Conservation (phyloP, 352 stramenopile species). For the Globisporangium alternatum region DNA sequence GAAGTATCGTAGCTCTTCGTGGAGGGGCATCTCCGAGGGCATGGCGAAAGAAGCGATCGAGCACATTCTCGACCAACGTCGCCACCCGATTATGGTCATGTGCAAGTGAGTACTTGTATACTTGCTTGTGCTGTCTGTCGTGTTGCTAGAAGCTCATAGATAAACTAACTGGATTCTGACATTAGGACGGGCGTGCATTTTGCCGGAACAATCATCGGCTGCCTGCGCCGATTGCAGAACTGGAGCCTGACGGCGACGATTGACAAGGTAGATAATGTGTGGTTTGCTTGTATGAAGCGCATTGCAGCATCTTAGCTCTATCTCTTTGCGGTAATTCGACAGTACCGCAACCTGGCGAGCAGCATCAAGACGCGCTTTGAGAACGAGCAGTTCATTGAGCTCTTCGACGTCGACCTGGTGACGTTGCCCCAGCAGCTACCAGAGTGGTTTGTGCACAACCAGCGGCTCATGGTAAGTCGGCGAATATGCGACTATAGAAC, state of each 20-base stretch:
- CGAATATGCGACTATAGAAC: neutral
- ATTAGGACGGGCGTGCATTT: slow-evolving; percentile 70
- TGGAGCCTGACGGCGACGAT: slow-evolving; percentile 87
- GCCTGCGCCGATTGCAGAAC: slow-evolving; percentile 77
- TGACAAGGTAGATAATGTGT: slow-evolving; percentile 57
- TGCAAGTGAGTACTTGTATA: slow-evolving; percentile 65
- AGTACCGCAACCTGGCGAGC: slow-evolving; percentile 86
- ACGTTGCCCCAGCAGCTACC: slow-evolving; percentile 68
- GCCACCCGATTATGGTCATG: slow-evolving; percentile 83
- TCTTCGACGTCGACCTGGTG: slow-evolving; percentile 61
- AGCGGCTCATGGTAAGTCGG: slow-evolving; percentile 59
- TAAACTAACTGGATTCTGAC: neutral
- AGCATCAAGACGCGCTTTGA: slow-evolving; percentile 86
- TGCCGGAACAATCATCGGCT: slow-evolving; percentile 78
- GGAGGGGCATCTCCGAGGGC: slow-evolving; percentile 77
- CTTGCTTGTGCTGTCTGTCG: neutral
- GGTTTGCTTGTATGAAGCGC: neutral
- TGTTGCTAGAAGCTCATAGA: neutral
- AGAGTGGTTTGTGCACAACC: slow-evolving; percentile 79
- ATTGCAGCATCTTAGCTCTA: neutral
- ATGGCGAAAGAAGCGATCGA: slow-evolving; percentile 87
- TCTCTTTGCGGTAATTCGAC: neutral
- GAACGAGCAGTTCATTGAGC: slow-evolving; percentile 88
- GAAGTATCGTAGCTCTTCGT: slow-evolving; percentile 74
- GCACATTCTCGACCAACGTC: slow-evolving; percentile 75